phyloP scores from a whole-genome alignment of 495 filamentous ascomycete species.

The Terfezia claveryi region DNA sequence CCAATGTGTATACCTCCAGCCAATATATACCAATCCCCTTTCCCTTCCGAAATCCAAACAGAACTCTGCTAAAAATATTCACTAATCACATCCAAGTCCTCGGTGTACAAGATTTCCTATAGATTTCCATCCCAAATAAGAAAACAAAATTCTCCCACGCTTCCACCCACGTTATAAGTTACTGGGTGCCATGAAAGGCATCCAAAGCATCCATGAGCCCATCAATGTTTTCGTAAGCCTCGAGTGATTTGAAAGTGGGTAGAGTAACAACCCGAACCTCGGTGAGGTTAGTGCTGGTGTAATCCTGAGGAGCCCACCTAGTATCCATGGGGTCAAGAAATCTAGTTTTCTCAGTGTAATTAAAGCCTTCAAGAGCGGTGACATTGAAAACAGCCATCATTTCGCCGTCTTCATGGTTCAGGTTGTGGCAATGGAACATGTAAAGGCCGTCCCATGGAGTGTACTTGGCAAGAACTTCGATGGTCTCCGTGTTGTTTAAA shows the following conservation, averaged over 20 bases:
- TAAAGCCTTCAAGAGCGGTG: slow-evolving; percentile 25
- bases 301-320: slow-evolving; percentile 14
- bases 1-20: no score
- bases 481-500: slow-evolving; percentile 27
- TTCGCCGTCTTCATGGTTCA: slow-evolving; percentile 37
- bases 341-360: slow-evolving; percentile 25
- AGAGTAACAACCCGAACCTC: slow-evolving; percentile 1
- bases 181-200: slow-evolving; percentile 7
- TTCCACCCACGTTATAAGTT: background rate
- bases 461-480: slow-evolving; percentile 28
- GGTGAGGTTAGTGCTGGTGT: slow-evolving; percentile 5
- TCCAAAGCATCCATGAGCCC: slow-evolving; percentile 6
- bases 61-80: no score
- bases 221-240: slow-evolving; percentile 1
- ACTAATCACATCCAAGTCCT: no score
- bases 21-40: no score
- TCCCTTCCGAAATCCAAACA: no score
- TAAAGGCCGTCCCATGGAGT: slow-evolving; percentile 32
- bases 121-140: no score
- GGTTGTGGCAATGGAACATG: slow-evolving; percentile 32
- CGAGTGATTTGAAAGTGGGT: slow-evolving; percentile 8
- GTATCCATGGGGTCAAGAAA: slow-evolving; percentile 24
- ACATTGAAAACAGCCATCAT: slow-evolving; percentile 43
- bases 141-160: no score
- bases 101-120: no score